Evolutionary conservation across 192 early-diverging fungal species (phyloP).

Genomic region (Phlyctochytrium planicorne): DNA sequence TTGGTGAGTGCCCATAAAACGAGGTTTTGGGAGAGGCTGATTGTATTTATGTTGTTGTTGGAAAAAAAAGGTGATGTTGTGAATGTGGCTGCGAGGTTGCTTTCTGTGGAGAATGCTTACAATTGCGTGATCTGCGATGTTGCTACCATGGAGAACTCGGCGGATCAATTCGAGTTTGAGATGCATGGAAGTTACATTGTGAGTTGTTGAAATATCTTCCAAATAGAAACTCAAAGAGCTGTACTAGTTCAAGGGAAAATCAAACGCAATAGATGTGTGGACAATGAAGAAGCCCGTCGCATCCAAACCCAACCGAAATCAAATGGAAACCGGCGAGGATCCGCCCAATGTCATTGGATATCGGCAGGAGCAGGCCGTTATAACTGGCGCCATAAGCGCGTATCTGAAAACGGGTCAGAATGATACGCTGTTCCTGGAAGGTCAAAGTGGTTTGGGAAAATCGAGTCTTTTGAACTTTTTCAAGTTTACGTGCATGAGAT

Average conservation of each 20-base stretch:
- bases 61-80: neutral
- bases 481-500: neutral
- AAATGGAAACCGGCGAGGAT: no score
- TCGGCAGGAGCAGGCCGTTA: no score
- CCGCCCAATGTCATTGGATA: no score
- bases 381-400: no score
- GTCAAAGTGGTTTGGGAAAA: conserved; percentile 1
- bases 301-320: no score
- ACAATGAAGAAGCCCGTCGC: no score
- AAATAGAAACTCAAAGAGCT: neutral
- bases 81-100: neutral
- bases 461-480: neutral
- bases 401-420: neutral
- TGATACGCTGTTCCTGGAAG: neutral
- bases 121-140: neutral
- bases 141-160: neutral
- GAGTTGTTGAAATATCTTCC: neutral
- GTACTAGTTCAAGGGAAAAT: neutral
- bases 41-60: no score
- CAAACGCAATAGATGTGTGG: neutral
- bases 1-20: conserved; percentile 5
- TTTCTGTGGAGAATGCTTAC: neutral
- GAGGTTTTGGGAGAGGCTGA: no score
- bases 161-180: neutral
- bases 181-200: neutral